These are phyloP conservation scores for Fusarium austroafricanum DNA, from an alignment of 2,329 filamentous ascomycete genomes.

Conservation along the genomic window DNA sequence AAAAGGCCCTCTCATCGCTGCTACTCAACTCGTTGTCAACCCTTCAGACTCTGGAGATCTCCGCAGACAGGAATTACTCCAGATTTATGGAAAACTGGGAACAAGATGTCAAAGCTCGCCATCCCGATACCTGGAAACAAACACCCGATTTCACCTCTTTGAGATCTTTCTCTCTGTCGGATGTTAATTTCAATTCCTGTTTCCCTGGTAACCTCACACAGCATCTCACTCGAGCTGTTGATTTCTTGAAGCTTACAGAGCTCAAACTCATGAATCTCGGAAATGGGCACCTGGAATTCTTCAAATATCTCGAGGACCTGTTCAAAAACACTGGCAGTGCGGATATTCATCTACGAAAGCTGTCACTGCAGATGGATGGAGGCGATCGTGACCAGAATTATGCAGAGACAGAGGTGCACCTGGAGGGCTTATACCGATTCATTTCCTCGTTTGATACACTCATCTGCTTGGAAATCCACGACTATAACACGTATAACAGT, in stretches of 20 bases:
- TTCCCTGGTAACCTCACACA: fast-evolving
- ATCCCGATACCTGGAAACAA: neutral
- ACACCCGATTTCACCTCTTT: neutral
- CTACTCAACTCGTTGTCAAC: slow-evolving; percentile 7
- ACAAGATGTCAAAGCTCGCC: neutral
- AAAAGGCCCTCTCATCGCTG: neutral
- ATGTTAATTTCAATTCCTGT: fast-evolving
- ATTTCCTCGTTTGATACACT: slow-evolving; percentile 6
- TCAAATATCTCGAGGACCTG: neutral
- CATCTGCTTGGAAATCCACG: neutral
- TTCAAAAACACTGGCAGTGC: neutral
- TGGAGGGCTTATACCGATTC: slow-evolving; percentile 8
- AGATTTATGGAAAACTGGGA: neutral
- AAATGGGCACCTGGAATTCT: neutral
- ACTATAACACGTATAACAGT: neutral
- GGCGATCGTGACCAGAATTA: fast-evolving
- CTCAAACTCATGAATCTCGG: neutral
- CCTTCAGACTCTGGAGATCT: neutral
- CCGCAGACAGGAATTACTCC: fast-evolving
- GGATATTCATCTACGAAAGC: neutral
- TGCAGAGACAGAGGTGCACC: neutral
- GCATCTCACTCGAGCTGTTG: neutral
- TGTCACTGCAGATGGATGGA: neutral
- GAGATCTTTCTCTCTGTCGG: neutral
- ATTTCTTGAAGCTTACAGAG: slow-evolving; percentile 9